Conservation (phyloP, 2,329 filamentous ascomycete genomes). For the Aspergillus luchuensis region DNA sequence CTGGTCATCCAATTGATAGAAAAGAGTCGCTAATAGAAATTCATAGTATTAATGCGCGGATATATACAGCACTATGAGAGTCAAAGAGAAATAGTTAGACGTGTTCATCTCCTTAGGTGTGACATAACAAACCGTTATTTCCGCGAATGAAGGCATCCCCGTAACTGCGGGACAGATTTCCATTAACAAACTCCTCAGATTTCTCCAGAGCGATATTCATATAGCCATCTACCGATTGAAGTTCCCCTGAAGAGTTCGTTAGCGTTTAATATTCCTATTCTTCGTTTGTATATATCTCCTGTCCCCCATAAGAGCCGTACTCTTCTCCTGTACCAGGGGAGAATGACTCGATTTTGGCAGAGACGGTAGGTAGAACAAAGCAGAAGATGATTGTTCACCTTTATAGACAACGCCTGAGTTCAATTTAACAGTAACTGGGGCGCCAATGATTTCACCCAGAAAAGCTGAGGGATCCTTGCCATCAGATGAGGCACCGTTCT, state of each 20-base stretch:
- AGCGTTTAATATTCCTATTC: conserved; percentile 1
- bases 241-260: conserved; percentile 66
- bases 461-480: conserved; percentile 93
- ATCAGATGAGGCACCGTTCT: conserved; percentile 70
- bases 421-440: conserved; percentile 91
- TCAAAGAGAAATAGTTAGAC: not conserved
- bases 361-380: too few relatives aligned
- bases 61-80: conserved; percentile 41
- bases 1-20: not conserved
- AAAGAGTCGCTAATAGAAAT: not conserved
- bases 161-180: conserved; percentile 77
- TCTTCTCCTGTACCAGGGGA: too few relatives aligned
- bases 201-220: conserved; percentile 99
- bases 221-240: conserved; percentile 97
- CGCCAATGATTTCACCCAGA: conserved; percentile 89
- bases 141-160: conserved; percentile 94
- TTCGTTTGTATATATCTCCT: not conserved
- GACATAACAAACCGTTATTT: conserved; percentile 73
- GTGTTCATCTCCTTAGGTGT: not conserved
- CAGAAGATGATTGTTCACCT: conserved; percentile 55
- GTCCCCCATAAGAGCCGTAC: not conserved
- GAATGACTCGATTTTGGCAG: too few relatives aligned
- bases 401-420: conserved; percentile 99
- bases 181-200: conserved; percentile 88
- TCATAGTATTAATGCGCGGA: conserved; percentile 32